Base-by-base conservation (phyloP, 2,329 filamentous ascomycete genomes). In the Fusarium acutatum region DNA sequence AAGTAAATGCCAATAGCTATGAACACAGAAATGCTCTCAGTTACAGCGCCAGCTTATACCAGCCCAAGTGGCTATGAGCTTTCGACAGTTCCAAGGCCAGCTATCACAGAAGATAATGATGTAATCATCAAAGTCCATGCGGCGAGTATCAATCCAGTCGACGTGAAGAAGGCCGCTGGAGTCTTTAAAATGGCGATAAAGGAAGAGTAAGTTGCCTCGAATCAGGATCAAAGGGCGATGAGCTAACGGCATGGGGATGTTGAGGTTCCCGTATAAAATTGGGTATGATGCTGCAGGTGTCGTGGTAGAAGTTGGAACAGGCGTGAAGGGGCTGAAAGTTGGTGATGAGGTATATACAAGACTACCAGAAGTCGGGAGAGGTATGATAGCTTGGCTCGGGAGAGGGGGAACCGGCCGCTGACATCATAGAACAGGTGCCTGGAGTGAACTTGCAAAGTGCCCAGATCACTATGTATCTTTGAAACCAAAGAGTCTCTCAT, bases 71-170 rank as follows among this genome's bases (percentile, higher is more conserved):
- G 26, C 18, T 60, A 60, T 2, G 26, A 53, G 1, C 2, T 53
- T 1, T 38, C 44, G 0, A 40, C 10, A 0, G 17, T 30, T 0
- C 13, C 57, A 1, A 35, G 0, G 5, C 57, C 57, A 26, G 11
- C 4, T 1, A 22, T 60, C 9, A 60, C 7, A 1, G 26, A 4
- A 1, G 44, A 24, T 4, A 13, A 20, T 1, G 34, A 53, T 3
- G 34, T 60, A 0, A 34, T 60, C 8, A 53, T 60, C 1, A 37
- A 40, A 4, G 44, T 60, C 1, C 26, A 60, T 32, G 57, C 57
- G 0, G 44, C 57, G 5, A 60, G 57, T 5, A 40, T 60, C 7
- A 60, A 60, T 8, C 57, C 57, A 5, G 44, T 60, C 6, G 57
- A 60, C 1, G 57, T 60, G 3, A 60, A 60, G 28, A 60, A 60